A percentile compares a stretch with the other conserved stretches of the same genome.
Conservation (phyloP, 2,329 filamentous ascomycete genomes). For the Aspergillus niger region DNA sequence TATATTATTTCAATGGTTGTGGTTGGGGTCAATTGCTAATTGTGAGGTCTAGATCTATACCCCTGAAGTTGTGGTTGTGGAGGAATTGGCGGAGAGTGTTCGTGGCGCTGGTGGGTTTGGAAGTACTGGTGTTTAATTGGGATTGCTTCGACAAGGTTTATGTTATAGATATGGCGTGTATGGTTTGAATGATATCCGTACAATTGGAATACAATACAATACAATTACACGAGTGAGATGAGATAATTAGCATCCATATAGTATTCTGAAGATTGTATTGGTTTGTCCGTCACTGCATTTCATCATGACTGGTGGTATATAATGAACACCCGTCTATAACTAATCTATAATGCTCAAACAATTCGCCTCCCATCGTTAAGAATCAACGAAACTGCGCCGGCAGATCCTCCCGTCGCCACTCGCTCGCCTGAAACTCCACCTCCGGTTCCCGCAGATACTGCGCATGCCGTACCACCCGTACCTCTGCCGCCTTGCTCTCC, state of each 20-base stretch:
- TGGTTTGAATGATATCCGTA: background rate
- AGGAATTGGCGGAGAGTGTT: constrained; percentile 85
- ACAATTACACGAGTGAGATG: too few relatives aligned
- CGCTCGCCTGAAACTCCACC: constrained; percentile 62
- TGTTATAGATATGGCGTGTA: background rate
- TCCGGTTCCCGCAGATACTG: constrained; percentile 67
- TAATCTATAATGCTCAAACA: background rate
- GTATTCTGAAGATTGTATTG: too few relatives aligned
- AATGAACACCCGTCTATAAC: background rate
- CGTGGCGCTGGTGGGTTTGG: constrained; percentile 89
- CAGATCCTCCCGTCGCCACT: constrained; percentile 36
- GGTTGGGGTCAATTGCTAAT: constrained; percentile 6
- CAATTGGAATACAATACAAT: background rate
- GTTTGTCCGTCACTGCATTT: too few relatives aligned
- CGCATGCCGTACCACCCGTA: constrained; percentile 77
- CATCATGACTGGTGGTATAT: too few relatives aligned
- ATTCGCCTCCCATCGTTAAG: background rate
- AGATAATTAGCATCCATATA: too few relatives aligned
- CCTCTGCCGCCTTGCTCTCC: constrained; percentile 81
- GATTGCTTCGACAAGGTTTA: background rate
- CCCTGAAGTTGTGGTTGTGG: constrained; percentile 85
- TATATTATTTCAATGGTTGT: background rate
- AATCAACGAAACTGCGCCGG: constrained; percentile 23
- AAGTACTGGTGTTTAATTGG: constrained; percentile 66
- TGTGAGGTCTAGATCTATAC: constrained; percentile 69